phyloP scores from a whole-genome alignment of 805 yeast genomes.

The Candida palmyrensis region DNA sequence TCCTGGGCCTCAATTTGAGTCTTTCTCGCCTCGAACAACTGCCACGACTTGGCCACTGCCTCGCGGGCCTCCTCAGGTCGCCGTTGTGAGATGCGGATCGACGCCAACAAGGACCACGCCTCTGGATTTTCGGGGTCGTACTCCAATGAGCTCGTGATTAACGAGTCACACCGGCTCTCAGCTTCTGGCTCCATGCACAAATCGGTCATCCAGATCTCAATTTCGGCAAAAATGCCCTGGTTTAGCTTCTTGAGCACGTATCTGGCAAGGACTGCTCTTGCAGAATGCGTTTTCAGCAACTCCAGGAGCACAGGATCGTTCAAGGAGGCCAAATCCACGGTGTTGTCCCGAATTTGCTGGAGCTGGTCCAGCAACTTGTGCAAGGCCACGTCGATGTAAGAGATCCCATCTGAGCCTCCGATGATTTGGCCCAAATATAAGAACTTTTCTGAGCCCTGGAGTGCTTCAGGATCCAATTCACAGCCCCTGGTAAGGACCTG shows the following conservation, averaged over 20 bases:
- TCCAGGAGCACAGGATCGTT: conserved; percentile 19
- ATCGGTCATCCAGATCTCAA: conserved; percentile 98
- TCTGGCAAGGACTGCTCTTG: conserved; percentile 15
- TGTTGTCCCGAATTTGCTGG: conserved; percentile 24
- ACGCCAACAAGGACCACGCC: conserved; percentile 75
- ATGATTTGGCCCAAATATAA: conserved; percentile 86
- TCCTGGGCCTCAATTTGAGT: conserved; percentile 41
- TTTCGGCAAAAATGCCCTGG: conserved; percentile 76
- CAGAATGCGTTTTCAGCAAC: conserved; percentile 19
- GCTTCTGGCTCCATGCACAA: conserved; percentile 92
- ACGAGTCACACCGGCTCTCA: conserved; percentile 69
- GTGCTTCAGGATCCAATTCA: conserved; percentile 63
- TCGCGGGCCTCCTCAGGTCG: conserved; percentile 63
- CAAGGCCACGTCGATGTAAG: conserved; percentile 59
- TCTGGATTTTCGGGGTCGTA: conserved; percentile 67
- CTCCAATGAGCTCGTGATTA: conserved; percentile 59
- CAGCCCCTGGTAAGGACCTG: conserved; percentile 55
- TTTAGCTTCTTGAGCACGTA: conserved; percentile 55
- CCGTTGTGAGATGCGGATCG: conserved; percentile 87
- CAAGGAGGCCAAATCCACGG: too few species aligned
- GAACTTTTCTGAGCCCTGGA: conserved; percentile 71
- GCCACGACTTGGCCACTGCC: conserved; percentile 71
- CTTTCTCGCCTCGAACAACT: conserved; percentile 52
- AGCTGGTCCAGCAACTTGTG: conserved; percentile 37
- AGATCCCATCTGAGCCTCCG: conserved; percentile 75